These are phyloP conservation scores for Trifolium repens DNA, from an alignment of 306 rosid species.

Conservation along the genomic window DNA sequence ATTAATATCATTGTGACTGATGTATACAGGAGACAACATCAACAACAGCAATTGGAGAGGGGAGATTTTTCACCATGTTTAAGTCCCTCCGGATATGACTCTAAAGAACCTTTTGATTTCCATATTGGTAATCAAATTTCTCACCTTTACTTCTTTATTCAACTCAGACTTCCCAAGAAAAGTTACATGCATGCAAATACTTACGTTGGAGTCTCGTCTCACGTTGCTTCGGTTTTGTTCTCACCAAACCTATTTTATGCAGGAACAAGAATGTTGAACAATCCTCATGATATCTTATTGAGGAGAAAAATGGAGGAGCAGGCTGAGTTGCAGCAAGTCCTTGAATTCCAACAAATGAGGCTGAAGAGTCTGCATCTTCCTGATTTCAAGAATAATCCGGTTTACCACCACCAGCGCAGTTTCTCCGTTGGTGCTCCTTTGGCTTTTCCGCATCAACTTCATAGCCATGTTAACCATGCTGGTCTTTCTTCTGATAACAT, in stretches of 20 bases:
- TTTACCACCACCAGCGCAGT: slow-evolving; percentile 78
- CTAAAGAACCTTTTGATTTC: slow-evolving; percentile 50
- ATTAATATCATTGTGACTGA: slow-evolving; percentile 23
- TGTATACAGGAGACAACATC: slow-evolving; percentile 55
- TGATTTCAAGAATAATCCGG: slow-evolving; percentile 67
- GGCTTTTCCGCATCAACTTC: slow-evolving; percentile 55
- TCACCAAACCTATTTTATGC: slow-evolving; percentile 30
- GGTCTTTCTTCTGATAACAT: slow-evolving; percentile 56
- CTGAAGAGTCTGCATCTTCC: slow-evolving; percentile 86
- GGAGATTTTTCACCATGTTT: slow-evolving; percentile 58
- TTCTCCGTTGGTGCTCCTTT: slow-evolving; percentile 69
- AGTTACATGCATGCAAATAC: background rate
- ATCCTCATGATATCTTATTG: slow-evolving; percentile 67
- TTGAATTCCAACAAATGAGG: slow-evolving; percentile 87
- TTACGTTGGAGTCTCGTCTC: slow-evolving; percentile 14
- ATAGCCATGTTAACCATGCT: slow-evolving; percentile 49
- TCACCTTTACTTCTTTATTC: slow-evolving; percentile 23
- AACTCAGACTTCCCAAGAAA: slow-evolving; percentile 1
- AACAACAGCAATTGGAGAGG: slow-evolving; percentile 52
- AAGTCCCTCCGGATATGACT: slow-evolving; percentile 53
- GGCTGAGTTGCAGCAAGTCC: slow-evolving; percentile 81
- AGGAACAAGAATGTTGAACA: slow-evolving; percentile 75
- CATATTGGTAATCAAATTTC: slow-evolving; percentile 57
- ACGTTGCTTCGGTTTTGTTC: slow-evolving; percentile 16
- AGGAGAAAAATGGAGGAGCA: slow-evolving; percentile 82